phyloP scores from a whole-genome alignment of 768 basidiomycete species.

The Solioccasus polychromus region DNA sequence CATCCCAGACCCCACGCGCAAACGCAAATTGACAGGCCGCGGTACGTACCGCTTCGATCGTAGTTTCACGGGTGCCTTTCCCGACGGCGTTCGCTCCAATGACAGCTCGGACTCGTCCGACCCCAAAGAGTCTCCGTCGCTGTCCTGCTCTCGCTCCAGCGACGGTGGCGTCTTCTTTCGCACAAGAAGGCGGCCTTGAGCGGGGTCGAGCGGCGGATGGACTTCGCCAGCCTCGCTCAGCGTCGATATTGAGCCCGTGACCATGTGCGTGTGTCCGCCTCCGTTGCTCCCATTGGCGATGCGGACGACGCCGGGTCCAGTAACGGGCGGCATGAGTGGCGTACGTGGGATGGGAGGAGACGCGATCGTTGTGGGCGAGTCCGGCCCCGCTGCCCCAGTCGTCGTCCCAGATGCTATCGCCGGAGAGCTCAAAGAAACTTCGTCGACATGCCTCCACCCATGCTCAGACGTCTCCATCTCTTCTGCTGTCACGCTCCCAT shows the following conservation, averaged over 20 bases:
- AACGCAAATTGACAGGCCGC: constrained; percentile 47
- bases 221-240: constrained; percentile 18
- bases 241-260: constrained; percentile 31
- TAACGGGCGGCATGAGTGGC: constrained; percentile 28
- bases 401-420: background rate
- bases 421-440: background rate
- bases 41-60: constrained; percentile 50
- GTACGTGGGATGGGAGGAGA: constrained; percentile 40
- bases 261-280: constrained; percentile 17
- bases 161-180: constrained; percentile 40
- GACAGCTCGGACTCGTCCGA: constrained; percentile 43
- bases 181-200: constrained; percentile 27
- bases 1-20: constrained; percentile 36
- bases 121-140: background rate
- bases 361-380: constrained; percentile 39
- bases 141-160: background rate
- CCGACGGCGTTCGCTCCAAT: constrained; percentile 29
- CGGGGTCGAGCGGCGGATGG: constrained; percentile 28
- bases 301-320: constrained; percentile 14
- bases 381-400: constrained; percentile 17
- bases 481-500: constrained; percentile 15
- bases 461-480: constrained; percentile 24
- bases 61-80: constrained; percentile 39
- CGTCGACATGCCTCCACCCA: constrained; percentile 34
- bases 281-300: constrained; percentile 30